Evolutionary conservation across 805 yeast species (phyloP), one percentile per base, ranked within the genome.

Genomic region (Candida sanyiensis): DNA sequence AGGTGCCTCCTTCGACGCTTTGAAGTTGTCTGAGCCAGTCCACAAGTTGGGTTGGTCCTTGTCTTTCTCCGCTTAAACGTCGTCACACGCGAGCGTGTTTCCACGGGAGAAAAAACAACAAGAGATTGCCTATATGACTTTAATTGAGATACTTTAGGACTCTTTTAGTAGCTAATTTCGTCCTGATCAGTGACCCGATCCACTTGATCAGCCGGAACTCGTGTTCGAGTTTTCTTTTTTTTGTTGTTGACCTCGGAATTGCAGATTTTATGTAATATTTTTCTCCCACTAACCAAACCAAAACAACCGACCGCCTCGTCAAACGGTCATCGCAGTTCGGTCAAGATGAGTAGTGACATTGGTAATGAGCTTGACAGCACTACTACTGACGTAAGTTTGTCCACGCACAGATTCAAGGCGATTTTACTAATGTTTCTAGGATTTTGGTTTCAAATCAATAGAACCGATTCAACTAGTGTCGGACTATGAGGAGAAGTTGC

Each of bases 31-130:
- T 63, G 97, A 89, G 75, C 86, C 96, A 50, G 95, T 93, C 61
- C 98, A 93, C 81, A 89, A 93, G 80, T 75, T 93, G 60, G 98
- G 98, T 69, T 76, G 87, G 72, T 86, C 96, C 42, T 76, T 93
- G 66, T 77, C 95, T 50, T 90, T 90, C 75, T 70, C 95, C 56
- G 95, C 95, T 66, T 90, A 81, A 66, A 35, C 13, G 7, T 9
- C 15, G n/a, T 9, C 7, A 9, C 17, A 27, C 15, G 8, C 29
- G 17, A 9, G 29, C 29, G 17, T 27, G 15, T 7, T 9, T 9
- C 26, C 26, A 9, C 26, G 26, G 9, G 26, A 12, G 26, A 12
- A 12, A 9, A 12, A 12, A n/a, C 26, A 12, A 12, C 26, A 9
- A 23, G 11, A 23, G 12, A 23, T 23, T 12, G 26, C 26, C 26